Conservation (phyloP, 495 filamentous ascomycete species). For the Aspergillus conjunctus region DNA sequence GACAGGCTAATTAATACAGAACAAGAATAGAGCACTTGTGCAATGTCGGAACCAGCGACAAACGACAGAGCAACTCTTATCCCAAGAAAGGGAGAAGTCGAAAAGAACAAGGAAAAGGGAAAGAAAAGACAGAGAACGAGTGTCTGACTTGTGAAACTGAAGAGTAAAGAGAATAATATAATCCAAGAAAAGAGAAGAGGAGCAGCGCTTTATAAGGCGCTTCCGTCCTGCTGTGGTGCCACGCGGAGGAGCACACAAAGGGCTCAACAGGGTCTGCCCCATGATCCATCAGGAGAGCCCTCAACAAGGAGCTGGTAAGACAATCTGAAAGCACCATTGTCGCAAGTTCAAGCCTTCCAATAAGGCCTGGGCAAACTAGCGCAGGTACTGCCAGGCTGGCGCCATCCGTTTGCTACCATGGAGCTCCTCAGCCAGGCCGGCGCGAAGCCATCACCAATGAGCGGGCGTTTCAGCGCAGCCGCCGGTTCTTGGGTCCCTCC, state of each 20-base stretch:
- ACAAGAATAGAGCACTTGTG: conserved; percentile 3
- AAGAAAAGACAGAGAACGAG: conserved; percentile 37
- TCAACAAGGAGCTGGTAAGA: conserved; percentile 11
- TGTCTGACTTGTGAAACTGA: conserved; percentile 8
- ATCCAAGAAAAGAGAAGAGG: background rate
- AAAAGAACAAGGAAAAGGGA: conserved; percentile 23
- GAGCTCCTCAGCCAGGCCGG: conserved; percentile 4
- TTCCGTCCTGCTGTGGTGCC: background rate
- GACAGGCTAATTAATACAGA: conserved; percentile 7
- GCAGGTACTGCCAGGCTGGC: background rate
- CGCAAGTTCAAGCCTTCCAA: conserved; percentile 16
- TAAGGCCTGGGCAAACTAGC: background rate
- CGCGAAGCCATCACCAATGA: conserved; percentile 22
- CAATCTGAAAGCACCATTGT: conserved; percentile 23
- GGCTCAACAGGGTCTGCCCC: background rate
- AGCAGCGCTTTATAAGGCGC: background rate
- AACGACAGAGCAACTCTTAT: conserved; percentile 17
- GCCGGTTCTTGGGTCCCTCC: background rate
- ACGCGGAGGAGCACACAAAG: background rate
- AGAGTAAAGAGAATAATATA: background rate
- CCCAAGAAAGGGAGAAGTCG: conserved; percentile 2
- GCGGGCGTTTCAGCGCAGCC: conserved; percentile 1
- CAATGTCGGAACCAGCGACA: conserved; percentile 12
- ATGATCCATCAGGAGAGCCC: background rate
- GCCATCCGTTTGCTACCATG: conserved; percentile 15